Evolutionary conservation across 345 rosid species (phyloP).

Genomic region (Eucalyptus guilfoylei): DNA sequence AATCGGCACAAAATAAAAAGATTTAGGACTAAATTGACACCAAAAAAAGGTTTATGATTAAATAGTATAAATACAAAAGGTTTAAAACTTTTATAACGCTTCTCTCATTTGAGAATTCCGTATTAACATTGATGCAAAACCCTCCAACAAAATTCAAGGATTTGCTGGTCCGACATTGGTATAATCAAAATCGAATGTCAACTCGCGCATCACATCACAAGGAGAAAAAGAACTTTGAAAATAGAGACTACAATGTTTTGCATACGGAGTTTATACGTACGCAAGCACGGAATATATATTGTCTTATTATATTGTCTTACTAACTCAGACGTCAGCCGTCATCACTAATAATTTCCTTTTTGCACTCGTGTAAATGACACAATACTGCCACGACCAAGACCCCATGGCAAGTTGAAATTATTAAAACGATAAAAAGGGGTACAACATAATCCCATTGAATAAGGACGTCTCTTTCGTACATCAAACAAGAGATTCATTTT

Average conservation of each 20-base stretch:
- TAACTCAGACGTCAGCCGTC: neutral
- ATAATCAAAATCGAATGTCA: neutral
- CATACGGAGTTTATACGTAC: neutral
- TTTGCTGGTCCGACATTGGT: too few relatives aligned
- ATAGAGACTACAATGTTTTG: neutral
- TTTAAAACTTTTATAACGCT: too few relatives aligned
- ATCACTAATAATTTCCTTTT: neutral
- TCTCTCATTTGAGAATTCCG: too few relatives aligned
- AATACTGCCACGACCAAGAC: neutral
- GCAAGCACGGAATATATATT: neutral
- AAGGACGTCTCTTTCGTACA: neutral
- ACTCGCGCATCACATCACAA: neutral
- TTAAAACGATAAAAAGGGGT: neutral
- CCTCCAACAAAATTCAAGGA: neutral
- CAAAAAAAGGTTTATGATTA: rapidly evolving
- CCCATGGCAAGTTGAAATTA: neutral
- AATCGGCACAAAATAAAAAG: rapidly evolving
- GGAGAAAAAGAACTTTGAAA: neutral
- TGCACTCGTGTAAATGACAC: neutral
- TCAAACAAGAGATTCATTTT: neutral
- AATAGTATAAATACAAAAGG: rapidly evolving
- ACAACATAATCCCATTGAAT: neutral
- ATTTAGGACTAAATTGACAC: rapidly evolving
- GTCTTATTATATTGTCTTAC: too few relatives aligned
- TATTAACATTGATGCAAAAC: too few relatives aligned